A percentile compares a stretch with the other conserved stretches of the same genome.
Evolutionary conservation across 225 moss, liverwort and hornwort genomes (phyloP).

Genomic region (Marchantia paleacea): DNA sequence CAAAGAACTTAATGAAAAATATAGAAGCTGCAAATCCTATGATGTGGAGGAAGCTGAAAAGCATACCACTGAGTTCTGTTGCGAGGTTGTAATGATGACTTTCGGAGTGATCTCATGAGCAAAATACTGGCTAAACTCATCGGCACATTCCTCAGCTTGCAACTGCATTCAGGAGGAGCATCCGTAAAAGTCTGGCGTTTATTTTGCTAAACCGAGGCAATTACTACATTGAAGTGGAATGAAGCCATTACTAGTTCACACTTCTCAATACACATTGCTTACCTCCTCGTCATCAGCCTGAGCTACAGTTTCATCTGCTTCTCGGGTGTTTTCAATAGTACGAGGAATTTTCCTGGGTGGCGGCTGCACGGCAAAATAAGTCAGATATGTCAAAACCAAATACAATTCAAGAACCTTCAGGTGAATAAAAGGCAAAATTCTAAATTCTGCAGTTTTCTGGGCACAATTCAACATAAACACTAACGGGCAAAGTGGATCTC

Average conservation of each 20-base stretch:
- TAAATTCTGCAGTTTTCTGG: no score
- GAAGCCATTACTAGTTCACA: not conserved
- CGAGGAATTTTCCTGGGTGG: slow-evolving; percentile 68
- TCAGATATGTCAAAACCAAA: not conserved
- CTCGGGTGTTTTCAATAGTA: slow-evolving; percentile 89
- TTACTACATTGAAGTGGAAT: not conserved
- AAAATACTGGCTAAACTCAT: slow-evolving; percentile 82
- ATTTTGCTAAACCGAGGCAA: not conserved
- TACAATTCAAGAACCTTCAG: no score
- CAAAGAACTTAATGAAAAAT: not conserved
- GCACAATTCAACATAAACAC: no score
- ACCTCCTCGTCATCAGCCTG: slow-evolving; percentile 86
- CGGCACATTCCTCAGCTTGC: slow-evolving; percentile 65
- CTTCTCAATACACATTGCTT: not conserved
- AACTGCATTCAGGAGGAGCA: slow-evolving; percentile 38
- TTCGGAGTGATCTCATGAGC: slow-evolving; percentile 56
- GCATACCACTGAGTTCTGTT: slow-evolving; percentile 23
- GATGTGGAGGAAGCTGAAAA: not conserved
- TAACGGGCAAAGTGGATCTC: no score
- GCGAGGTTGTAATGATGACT: slow-evolving; percentile 81
- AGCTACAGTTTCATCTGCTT: slow-evolving; percentile 84
- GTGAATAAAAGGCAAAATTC: no score
- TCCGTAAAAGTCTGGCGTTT: no score
- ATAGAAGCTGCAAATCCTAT: not conserved
- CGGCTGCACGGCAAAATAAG: slow-evolving; percentile 42